Evolutionary conservation across 75 land plant genomes (phyloP).

Genomic region (Pinus tabuliformis): DNA sequence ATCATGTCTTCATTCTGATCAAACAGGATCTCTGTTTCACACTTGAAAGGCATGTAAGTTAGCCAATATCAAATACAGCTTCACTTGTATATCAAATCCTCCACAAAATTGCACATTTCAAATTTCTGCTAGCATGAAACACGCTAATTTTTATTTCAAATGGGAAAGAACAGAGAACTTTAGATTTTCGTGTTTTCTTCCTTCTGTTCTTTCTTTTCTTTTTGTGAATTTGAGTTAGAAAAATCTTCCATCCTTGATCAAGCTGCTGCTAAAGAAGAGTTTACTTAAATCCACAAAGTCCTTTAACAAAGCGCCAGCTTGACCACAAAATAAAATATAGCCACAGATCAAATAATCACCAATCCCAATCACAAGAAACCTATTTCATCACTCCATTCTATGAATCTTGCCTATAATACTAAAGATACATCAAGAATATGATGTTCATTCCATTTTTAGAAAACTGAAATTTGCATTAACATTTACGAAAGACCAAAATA

Average conservation of each 20-base stretch:
- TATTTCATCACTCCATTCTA: not conserved
- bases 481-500: too few species aligned
- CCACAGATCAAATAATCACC: not conserved
- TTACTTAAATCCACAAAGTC: not conserved
- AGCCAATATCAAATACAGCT: not conserved
- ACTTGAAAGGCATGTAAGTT: slow-evolving; percentile 11
- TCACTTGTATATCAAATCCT: not conserved
- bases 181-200: too few species aligned
- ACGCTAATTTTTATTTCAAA: not conserved
- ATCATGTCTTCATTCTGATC: slow-evolving; percentile 33
- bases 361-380: not conserved
- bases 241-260: not conserved
- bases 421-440: not conserved
- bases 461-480: too few species aligned
- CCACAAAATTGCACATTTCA: not conserved
- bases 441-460: not conserved
- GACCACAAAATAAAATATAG: too few species aligned
- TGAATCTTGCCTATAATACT: not conserved
- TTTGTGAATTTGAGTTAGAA: too few species aligned
- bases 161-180: not conserved
- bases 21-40: slow-evolving; percentile 59
- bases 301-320: not conserved
- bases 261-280: not conserved
- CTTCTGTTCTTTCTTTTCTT: too few species aligned
- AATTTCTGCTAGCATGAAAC: not conserved